Base-by-base conservation (phyloP, 2,329 filamentous ascomycete genomes). In the Leptodontidium sp. region DNA sequence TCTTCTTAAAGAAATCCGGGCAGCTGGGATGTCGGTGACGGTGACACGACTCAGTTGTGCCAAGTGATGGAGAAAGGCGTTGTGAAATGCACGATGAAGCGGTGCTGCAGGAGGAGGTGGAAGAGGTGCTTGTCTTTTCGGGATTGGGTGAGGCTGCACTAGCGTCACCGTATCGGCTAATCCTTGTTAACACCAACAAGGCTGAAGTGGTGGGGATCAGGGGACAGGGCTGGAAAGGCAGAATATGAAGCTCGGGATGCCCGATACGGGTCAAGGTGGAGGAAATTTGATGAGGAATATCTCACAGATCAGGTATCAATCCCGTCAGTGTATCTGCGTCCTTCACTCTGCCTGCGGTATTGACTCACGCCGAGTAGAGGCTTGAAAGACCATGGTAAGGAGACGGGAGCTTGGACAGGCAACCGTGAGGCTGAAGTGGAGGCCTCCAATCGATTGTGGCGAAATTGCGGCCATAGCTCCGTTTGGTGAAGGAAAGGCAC, bases 351-450 rank as follows among this genome's bases (percentile, higher is more conserved):
- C 68, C 62, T 49, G 17, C 43, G 7, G 29, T 14, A 59, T 55
- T 69, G 67, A 69, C 53, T 69, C 67, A 69, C 47, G 64, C 68
- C 64, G 68, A 66, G 64, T 66, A 67, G 43, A 49, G 40, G 40
- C 15, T 6, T 17, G 17, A 47, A 29, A 35, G 49, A 26, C 38
- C 26, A 62, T 58, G 67, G 58, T 58, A 12, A 40, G 26, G 21
- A 45, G 2, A 5, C 43, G 35, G 21, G 21, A 21, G 14, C 11
- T 26, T 26, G 57, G n/a, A 58, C 35, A 59, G 57, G 57, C 57
- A 59, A 24, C 57, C 57, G 43, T 35, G 40, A 62, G 59, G 59
- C 59, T 62, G 59, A 62, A 29, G 59, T 49, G 45, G 26, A 35
- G 38, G 43, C 38, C 17, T 40, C 38, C 38, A 40, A 12, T 12